Evolutionary conservation across 805 yeast genomes (phyloP).

Genomic region (Candida pseudoglaebosa): DNA sequence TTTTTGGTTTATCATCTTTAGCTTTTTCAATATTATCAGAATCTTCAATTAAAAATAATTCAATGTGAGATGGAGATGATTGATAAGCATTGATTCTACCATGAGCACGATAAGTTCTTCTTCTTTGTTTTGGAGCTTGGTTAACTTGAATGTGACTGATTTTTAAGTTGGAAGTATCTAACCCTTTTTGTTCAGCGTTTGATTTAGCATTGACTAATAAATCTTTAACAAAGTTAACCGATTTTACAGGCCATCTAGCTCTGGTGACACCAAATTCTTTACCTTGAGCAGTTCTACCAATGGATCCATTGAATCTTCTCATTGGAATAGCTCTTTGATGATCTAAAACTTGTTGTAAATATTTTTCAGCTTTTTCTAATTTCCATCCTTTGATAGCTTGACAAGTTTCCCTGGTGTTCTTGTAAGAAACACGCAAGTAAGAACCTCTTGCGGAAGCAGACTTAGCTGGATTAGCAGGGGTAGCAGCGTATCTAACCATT

Average conservation of each 20-base stretch:
- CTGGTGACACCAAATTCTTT: constrained; percentile 99
- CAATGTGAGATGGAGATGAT: constrained; percentile 98
- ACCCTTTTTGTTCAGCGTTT: constrained; percentile 98
- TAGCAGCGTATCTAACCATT: constrained; percentile 99
- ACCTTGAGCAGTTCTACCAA: constrained; percentile 99
- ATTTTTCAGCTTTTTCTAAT: constrained; percentile 90
- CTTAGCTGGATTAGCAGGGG: constrained; percentile 98
- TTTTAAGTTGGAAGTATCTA: constrained; percentile 90
- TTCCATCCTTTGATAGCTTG: constrained; percentile 99
- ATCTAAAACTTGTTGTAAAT: constrained; percentile 93
- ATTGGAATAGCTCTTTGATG: constrained; percentile 99
- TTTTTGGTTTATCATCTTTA: constrained; percentile 58
- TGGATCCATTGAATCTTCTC: constrained; percentile 95
- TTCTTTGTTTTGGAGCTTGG: constrained; percentile 99
- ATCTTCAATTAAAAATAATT: constrained; percentile 92
- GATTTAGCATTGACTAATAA: constrained; percentile 96
- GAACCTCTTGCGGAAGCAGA: constrained; percentile 99
- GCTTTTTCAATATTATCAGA: constrained; percentile 94
- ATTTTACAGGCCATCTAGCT: constrained; percentile 99
- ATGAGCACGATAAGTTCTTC: constrained; percentile 99
- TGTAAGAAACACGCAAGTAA: constrained; percentile 98
- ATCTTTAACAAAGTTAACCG: constrained; percentile 92
- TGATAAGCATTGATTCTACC: constrained; percentile 99
- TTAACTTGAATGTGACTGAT: constrained; percentile 98
- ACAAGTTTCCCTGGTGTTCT: constrained; percentile 99